Base-by-base conservation (phyloP, 768 basidiomycete species). In the Hortiboletus campestris region DNA sequence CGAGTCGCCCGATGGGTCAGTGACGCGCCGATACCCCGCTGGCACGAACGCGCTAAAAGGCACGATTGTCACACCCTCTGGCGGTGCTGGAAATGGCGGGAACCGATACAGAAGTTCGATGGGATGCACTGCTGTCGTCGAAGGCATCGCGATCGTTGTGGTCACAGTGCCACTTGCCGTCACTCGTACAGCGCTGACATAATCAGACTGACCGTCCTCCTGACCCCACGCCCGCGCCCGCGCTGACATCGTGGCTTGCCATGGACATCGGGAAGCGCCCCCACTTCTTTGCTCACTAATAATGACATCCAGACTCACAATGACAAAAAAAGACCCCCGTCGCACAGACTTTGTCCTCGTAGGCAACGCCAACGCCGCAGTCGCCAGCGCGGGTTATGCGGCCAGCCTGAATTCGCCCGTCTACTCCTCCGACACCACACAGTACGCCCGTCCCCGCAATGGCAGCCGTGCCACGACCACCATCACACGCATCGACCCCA, bases 1-100 rank as follows among this genome's bases (percentile, higher is more conserved):
- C 42, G 42, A 5, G 13, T 57, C 49, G 10, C 61, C 70, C 0
- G 55, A 52, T 14, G 56, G 19, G 4, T 39, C 51, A 1, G 9
- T 38, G 20, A 53, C 14, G 29, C 22, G 32, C 17, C 39, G 57
- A 50, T 71, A 71, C 46, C 69, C 69, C 13, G 16, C 48, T 0
- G 71, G 67, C 0, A 4, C 65, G 59, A 78, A 84, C 29, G 72
- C 66, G 40, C 68, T 65, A 65, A 82, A 84, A 0, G 79, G 72
- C 35, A 75, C 64, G 55, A 83, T 72, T 29, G 55, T 56, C 19
- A 76, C 74, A 17, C 77, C 80, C 6, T 64, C 61, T 0, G 80
- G 80, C 0, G 59, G 44, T 2, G 42, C 14, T 8, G 82, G 82
- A 59, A 82, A 84, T 0, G 82, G 81, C 1, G 81, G 81, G 53